Evolutionary conservation across 2,329 filamentous ascomycete genomes (phyloP).

Genomic region (Aplosporella prunicola): DNA sequence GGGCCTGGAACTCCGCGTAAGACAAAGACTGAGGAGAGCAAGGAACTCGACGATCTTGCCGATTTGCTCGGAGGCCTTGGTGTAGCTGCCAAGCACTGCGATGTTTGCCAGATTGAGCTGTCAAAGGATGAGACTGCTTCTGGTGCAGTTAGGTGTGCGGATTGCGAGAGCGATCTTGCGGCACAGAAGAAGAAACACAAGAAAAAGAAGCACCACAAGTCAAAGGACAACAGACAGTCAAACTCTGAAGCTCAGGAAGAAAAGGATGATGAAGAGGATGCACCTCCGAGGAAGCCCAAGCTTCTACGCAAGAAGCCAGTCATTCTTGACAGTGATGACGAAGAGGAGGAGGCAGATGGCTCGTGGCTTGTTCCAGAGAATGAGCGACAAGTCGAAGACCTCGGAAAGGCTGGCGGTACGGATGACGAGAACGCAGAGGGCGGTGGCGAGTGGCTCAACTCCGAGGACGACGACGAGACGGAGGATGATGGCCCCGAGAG

Average conservation of each 20-base stretch:
- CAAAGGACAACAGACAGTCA: slow-evolving; percentile 33
- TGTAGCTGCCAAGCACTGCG: slow-evolving; percentile 68
- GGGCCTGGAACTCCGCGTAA: slow-evolving; percentile 27
- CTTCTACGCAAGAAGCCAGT: slow-evolving; percentile 21
- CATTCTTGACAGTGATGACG: slow-evolving; percentile 57
- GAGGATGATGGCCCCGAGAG: slow-evolving; percentile 35
- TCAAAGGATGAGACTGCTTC: slow-evolving; percentile 44
- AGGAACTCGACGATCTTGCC: slow-evolving; percentile 72
- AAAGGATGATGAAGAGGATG: slow-evolving; percentile 27
- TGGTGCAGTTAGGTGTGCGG: slow-evolving; percentile 54
- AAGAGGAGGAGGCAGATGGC: slow-evolving; percentile 57
- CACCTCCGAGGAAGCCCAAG: slow-evolving; percentile 11
- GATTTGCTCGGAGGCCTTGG: slow-evolving; percentile 79
- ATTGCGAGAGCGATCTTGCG: slow-evolving; percentile 67
- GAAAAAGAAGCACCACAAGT: slow-evolving; percentile 36
- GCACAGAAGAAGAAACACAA: slow-evolving; percentile 36
- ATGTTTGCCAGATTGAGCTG: slow-evolving; percentile 68
- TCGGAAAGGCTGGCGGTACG: slow-evolving; percentile 73
- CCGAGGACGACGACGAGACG: slow-evolving; percentile 58
- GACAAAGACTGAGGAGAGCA: slow-evolving; percentile 42
- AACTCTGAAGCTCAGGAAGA: slow-evolving; percentile 31
- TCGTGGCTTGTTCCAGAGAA: slow-evolving; percentile 71
- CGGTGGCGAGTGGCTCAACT: slow-evolving; percentile 67
- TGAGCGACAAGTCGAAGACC: slow-evolving; percentile 49
- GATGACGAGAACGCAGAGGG: slow-evolving; percentile 84